phyloP scores from a whole-genome alignment of 225 moss, liverwort and hornwort species.

The Thuidium tamariscinum region DNA sequence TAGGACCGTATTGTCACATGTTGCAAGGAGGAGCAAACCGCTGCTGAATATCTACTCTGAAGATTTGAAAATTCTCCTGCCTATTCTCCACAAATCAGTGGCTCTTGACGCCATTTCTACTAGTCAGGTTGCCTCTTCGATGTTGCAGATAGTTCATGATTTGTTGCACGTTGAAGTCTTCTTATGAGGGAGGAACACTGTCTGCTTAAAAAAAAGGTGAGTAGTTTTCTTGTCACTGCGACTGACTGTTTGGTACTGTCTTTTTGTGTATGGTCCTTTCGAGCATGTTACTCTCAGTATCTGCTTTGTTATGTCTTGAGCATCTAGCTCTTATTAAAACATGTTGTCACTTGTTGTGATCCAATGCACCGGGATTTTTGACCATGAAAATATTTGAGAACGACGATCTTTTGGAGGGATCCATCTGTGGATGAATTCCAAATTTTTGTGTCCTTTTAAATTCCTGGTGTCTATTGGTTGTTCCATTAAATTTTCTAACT shows the following conservation, averaged over 20 bases:
- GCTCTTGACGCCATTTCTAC: background rate
- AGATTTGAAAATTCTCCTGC: background rate
- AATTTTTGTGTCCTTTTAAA: background rate
- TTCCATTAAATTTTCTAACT: background rate
- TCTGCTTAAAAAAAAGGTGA: conserved; percentile 44
- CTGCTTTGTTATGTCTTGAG: background rate
- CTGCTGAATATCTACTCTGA: background rate
- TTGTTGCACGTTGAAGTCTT: conserved; percentile 57
- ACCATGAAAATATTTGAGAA: conserved; percentile 57
- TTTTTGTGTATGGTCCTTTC: background rate
- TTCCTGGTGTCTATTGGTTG: background rate
- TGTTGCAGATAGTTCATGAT: conserved; percentile 54
- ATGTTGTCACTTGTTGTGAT: background rate
- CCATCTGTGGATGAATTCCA: background rate
- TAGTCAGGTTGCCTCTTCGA: background rate
- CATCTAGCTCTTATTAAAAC: background rate
- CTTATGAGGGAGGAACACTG: conserved; percentile 61
- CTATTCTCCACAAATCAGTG: background rate
- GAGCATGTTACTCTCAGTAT: background rate
- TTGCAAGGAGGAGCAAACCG: background rate
- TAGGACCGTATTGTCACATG: background rate
- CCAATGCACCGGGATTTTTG: conserved; percentile 70
- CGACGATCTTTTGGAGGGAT: background rate
- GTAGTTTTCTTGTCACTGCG: background rate
- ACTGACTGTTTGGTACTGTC: background rate